Percentiles rank a stretch among this genome's conserved stretches.
These are phyloP conservation scores for Hypomontagnella monticulosa DNA, from an alignment of 495 filamentous ascomycete genomes.

Conservation along the genomic window DNA sequence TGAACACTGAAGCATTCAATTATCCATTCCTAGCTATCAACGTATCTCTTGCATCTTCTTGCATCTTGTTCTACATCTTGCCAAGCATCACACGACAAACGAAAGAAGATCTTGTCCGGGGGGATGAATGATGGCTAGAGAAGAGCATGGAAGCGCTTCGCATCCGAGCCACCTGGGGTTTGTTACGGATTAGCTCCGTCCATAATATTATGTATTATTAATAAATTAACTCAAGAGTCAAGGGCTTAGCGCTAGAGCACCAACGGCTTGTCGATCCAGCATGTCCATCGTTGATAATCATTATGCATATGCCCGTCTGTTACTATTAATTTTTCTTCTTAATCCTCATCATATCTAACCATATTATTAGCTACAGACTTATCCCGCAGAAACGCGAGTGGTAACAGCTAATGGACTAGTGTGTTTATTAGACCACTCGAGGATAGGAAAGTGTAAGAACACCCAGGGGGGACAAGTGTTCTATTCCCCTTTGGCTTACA, in stretches of 20 bases:
- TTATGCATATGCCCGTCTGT: constrained; percentile 8
- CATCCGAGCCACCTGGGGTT: neutral
- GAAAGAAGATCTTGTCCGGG: neutral
- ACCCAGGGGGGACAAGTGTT: too few relatives aligned
- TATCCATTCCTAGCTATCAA: neutral
- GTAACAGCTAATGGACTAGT: neutral
- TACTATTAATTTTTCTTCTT: neutral
- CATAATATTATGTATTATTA: constrained; percentile 24
- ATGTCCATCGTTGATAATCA: constrained; percentile 7
- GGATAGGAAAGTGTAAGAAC: too few relatives aligned
- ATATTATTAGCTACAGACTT: too few relatives aligned
- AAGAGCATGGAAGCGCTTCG: constrained; percentile 26
- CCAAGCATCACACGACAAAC: constrained; percentile 21
- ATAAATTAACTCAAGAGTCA: constrained; percentile 21
- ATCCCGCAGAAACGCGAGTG: neutral
- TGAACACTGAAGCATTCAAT: neutral
- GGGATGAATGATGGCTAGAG: constrained; percentile 25
- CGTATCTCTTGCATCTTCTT: neutral
- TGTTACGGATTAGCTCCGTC: neutral
- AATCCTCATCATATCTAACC: too few relatives aligned
- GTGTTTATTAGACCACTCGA: too few relatives aligned
- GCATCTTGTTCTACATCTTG: neutral
- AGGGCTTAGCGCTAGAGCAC: constrained; percentile 32
- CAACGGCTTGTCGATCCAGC: constrained; percentile 20
- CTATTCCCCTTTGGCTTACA: too few relatives aligned